Base-by-base conservation (phyloP, 306 rosid species). In the Trifolium subterraneum region DNA sequence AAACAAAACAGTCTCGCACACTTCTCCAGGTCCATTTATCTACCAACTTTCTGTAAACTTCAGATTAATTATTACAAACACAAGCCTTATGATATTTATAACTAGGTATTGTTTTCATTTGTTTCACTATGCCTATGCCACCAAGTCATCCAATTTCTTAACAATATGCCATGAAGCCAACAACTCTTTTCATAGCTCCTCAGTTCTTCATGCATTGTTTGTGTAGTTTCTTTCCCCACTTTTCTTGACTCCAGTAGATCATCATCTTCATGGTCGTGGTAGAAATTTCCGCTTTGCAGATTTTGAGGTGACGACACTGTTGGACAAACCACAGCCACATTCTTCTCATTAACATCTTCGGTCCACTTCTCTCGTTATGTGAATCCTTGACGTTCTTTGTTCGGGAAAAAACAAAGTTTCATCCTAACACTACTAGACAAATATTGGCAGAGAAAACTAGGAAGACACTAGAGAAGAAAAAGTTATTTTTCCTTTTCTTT, bases 281-380 rank as follows among this genome's bases (percentile, higher is more conserved):
- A 83, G 55, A 88, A 71, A 68, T 72, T 86, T 73, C 84, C 90
- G 2, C 25, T 23, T 23, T 23, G 71, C 65, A 82, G 25, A 75
- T 82, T 72, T 79, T 70, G 84, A 63, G 96, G 88, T 62, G 96
- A 87, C 64, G 88, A 80, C 59, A 68, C 66, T 11, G 88, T 86
- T 15, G 96, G 84, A 80, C 93, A 80, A 70, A 39, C 80, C 64
- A 83, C 89, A 25, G 91, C 92, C 93, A 92, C 84, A 76, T 85
- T 86, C 73, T 86, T 79, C 74, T 85, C 93, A 41, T 85, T 78
- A 50, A 79, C 71, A 61, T 71, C 86, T 70, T 79, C 89, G 72
- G 66, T 78, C 72, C 71, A 78, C 79, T 78, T 84, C 80, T 82
- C 96, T 77, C 86, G 85, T 71, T 88, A 86, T 0, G 86, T 15